Evolutionary conservation across 148 eudicot species (phyloP).

Genomic region (Silene uniflora): DNA sequence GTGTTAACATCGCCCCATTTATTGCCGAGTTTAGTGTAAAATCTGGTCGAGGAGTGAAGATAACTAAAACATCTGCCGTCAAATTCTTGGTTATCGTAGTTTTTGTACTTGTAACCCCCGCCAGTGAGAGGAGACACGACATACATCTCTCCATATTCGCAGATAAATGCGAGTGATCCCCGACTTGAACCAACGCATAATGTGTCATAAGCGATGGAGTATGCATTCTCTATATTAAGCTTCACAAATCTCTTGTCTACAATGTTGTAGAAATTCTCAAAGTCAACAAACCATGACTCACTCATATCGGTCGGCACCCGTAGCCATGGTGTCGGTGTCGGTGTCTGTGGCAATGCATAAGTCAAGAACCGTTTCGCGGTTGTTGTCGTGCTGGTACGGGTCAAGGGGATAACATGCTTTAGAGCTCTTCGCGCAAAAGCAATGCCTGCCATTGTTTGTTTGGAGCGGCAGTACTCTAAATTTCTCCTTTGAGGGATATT

Average conservation of each 20-base stretch:
- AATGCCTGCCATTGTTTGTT: too few species aligned
- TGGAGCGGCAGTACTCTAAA: too few species aligned
- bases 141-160: background rate
- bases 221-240: background rate
- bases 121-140: background rate
- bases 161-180: background rate
- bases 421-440: background rate
- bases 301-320: background rate
- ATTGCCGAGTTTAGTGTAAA: background rate
- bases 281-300: background rate
- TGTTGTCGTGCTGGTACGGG: background rate
- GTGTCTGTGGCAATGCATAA: background rate
- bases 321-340: background rate
- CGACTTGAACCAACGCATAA: background rate
- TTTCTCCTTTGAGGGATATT: too few species aligned
- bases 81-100: too few species aligned
- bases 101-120: background rate
- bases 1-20: background rate
- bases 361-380: background rate
- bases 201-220: background rate
- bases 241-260: background rate
- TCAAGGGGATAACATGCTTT: background rate
- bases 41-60: background rate
- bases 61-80: too few species aligned
- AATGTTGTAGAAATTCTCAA: background rate